Evolutionary conservation across 768 basidiomycete species (phyloP).

Genomic region (Tylopilus sp.): DNA sequence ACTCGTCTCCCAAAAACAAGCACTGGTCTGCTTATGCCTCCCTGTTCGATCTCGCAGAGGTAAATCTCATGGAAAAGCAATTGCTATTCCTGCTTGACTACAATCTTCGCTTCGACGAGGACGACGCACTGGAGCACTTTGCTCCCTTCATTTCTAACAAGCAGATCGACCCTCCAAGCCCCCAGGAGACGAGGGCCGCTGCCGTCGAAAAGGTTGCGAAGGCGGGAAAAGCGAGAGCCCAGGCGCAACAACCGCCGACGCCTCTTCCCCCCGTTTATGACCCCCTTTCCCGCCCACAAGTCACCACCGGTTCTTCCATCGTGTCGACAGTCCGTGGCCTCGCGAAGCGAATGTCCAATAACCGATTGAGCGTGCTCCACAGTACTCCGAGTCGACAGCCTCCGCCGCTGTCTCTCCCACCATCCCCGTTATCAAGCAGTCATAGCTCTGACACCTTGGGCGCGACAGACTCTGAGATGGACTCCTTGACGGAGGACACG

Average conservation of each 20-base stretch:
- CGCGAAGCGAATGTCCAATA: conserved; percentile 52
- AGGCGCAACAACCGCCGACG: conserved; percentile 42
- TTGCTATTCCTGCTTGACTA: conserved; percentile 90
- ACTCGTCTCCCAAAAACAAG: conserved; percentile 91
- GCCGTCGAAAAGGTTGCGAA: conserved; percentile 54
- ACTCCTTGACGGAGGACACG: conserved; percentile 60
- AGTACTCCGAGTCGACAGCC: conserved; percentile 16
- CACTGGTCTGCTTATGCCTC: conserved; percentile 85
- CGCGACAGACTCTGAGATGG: conserved; percentile 54
- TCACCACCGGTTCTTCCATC: conserved; percentile 33
- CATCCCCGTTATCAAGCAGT: conserved; percentile 35
- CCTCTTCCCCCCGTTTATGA: conserved; percentile 45
- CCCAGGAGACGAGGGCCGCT: conserved; percentile 44
- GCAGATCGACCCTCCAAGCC: conserved; percentile 18
- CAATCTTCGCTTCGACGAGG: conserved; percentile 86
- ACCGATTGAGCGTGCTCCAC: conserved; percentile 34
- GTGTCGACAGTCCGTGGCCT: conserved; percentile 57
- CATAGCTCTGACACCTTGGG: conserved; percentile 45
- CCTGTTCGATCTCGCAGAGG: conserved; percentile 72
- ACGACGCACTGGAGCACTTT: conserved; percentile 70
- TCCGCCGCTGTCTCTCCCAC: conserved; percentile 11
- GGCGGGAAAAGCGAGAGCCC: conserved; percentile 51
- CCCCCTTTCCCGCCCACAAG: conserved; percentile 19
- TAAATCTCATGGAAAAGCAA: conserved; percentile 98
- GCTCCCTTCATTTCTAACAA: conserved; percentile 55